Evolutionary conservation across 805 yeast genomes (phyloP).

Genomic region (Candida xiaguanensis): DNA sequence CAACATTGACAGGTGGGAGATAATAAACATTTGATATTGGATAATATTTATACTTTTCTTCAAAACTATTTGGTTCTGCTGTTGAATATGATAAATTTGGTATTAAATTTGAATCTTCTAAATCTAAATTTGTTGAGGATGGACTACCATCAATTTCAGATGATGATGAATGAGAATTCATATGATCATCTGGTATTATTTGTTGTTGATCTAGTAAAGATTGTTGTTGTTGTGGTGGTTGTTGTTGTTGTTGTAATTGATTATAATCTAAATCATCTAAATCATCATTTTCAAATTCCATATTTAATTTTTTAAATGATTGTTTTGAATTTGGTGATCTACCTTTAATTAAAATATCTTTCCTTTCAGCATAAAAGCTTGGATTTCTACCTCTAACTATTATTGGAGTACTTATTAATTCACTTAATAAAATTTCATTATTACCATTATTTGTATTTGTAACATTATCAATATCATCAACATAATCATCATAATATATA

Average conservation of each 20-base stretch:
- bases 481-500: slow-evolving; percentile 34
- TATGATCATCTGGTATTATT: slow-evolving; percentile 1
- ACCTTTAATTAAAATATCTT: slow-evolving; percentile 42
- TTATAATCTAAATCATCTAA: neutral
- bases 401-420: slow-evolving; percentile 41
- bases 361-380: slow-evolving; percentile 52
- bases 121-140: slow-evolving; percentile 10
- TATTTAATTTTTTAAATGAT: slow-evolving; percentile 13
- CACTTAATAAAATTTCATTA: slow-evolving; percentile 29
- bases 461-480: slow-evolving; percentile 9
- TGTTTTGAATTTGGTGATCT: slow-evolving; percentile 16
- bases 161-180: neutral
- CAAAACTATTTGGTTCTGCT: slow-evolving; percentile 8
- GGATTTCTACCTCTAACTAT: slow-evolving; percentile 63
- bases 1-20: slow-evolving; percentile 53
- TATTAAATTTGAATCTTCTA: slow-evolving; percentile 6
- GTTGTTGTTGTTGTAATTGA: neutral
- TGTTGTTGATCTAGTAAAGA: neutral
- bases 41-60: slow-evolving; percentile 41
- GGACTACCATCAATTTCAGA: slow-evolving; percentile 11
- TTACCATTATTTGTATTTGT: slow-evolving; percentile 15
- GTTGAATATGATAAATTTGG: slow-evolving; percentile 13
- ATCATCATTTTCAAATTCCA: slow-evolving; percentile 1
- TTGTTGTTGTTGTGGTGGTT: neutral
- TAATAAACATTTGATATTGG: slow-evolving; percentile 50